Evolutionary conservation across 441 rosid genomes (phyloP).

Genomic region (Arabidopsis lyrata): DNA sequence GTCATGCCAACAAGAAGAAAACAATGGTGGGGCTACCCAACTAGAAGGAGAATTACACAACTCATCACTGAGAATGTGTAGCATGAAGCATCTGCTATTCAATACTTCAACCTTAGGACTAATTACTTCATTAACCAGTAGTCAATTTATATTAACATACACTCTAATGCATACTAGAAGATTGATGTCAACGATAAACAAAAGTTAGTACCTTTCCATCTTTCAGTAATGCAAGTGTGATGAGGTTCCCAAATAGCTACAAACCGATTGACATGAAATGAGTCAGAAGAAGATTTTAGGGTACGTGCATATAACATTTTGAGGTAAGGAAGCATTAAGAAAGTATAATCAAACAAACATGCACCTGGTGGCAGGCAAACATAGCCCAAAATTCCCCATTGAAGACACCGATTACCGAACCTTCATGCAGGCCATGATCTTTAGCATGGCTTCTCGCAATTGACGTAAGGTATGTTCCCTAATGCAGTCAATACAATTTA

Average conservation of each 20-base stretch:
- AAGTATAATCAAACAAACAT: conserved; percentile 23
- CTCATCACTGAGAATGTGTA: conserved; percentile 12
- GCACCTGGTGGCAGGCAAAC: conserved; percentile 90
- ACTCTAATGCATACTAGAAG: conserved; percentile 7
- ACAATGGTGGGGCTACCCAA: conserved; percentile 32
- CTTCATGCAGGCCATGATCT: conserved; percentile 68
- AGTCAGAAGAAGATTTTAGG: conserved; percentile 22
- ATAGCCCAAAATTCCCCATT: conserved; percentile 97
- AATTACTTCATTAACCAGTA: not conserved
- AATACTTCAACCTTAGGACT: not conserved
- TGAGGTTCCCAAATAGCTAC: conserved; percentile 90
- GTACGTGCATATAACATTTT: conserved; percentile 15
- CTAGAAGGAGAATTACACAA: conserved; percentile 7
- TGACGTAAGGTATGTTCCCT: conserved; percentile 96
- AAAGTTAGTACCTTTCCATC: conserved; percentile 57
- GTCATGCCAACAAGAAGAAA: conserved; percentile 44
- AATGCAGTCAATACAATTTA: conserved; percentile 13
- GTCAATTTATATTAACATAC: not conserved
- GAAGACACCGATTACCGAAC: conserved; percentile 75
- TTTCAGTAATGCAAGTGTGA: conserved; percentile 76
- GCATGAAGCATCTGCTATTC: not conserved
- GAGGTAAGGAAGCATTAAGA: conserved; percentile 1
- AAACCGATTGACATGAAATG: conserved; percentile 26
- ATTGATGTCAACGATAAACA: conserved; percentile 4
- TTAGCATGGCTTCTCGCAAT: conserved; percentile 79